A percentile compares a stretch with the other conserved stretches of the same genome.
These are phyloP conservation scores for Trifolium dubium DNA, from an alignment of 306 rosid species.

Conservation along the genomic window DNA sequence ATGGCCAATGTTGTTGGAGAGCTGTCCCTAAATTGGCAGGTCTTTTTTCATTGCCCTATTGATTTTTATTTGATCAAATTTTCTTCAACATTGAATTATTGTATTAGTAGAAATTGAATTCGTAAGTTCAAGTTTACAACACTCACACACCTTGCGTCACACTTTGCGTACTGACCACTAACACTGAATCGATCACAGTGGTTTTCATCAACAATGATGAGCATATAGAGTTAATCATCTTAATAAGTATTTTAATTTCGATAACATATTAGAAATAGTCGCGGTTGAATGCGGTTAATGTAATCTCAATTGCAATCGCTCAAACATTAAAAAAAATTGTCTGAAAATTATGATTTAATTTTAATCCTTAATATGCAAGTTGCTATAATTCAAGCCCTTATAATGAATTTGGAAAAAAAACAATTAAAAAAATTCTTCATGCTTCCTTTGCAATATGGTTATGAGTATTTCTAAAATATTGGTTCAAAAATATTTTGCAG, in stretches of 20 bases:
- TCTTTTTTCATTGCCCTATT: conserved; percentile 33
- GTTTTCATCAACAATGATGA: not conserved
- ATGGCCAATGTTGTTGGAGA: conserved; percentile 98
- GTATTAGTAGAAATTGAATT: too few species aligned
- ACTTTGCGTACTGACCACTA: too few species aligned
- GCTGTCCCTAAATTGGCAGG: conserved; percentile 98
- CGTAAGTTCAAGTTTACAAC: too few species aligned
- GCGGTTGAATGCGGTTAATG: not conserved
- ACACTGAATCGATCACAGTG: too few species aligned
- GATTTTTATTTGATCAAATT: not conserved
- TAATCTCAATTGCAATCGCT: not conserved
- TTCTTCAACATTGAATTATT: not conserved
- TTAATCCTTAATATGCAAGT: conserved; percentile 1
- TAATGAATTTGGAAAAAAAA: too few species aligned
- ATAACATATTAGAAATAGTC: not conserved
- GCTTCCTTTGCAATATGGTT: not conserved
- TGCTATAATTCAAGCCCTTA: not conserved
- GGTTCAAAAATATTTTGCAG: conserved; percentile 3
- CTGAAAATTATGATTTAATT: not conserved
- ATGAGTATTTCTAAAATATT: not conserved
- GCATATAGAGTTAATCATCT: not conserved
- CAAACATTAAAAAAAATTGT: not conserved
- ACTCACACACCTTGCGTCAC: too few species aligned
- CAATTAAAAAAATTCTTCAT: too few species aligned
- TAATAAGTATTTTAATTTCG: not conserved